Base-by-base conservation (phyloP, 768 basidiomycete genomes). In the Hygrophorus pudorinus region DNA sequence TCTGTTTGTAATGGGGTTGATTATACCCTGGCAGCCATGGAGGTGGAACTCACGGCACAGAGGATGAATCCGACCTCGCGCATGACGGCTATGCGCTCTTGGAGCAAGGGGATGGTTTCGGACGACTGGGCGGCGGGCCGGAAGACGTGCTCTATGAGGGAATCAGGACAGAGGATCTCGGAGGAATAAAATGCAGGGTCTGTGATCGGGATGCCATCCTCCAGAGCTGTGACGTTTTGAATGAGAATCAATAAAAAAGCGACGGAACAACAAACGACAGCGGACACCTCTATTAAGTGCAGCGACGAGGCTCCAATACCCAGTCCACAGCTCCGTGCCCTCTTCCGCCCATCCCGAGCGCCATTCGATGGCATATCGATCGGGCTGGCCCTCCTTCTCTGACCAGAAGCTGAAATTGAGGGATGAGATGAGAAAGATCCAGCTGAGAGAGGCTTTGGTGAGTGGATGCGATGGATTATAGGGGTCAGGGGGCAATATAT, bases 361-460 rank as follows among this genome's bases (percentile, higher is more conserved):
- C 88, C 89, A 92, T 53, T 80, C 71, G 2, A 93, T 79, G 16
- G 83, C 86, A 56, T 79, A 94, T 20, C 86, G 71, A 28, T 74
- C 78, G 3, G 65, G 51, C 4, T 51, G 60, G 0, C 77, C 75
- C 48, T 81, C 78, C 33, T 62, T 69, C 55, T 81, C 78, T 0
- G 83, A 89, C 91, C 92, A 93, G 60, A 88, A 94, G 54, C 75
- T 85, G 61, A 88, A 94, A 60, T 90, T 94, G 41, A 89, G 72
- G 12, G 81, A 74, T 2, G 84, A 90, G 33, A 93, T 80, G 48
- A 87, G 74, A 62, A 93, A 92, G 47, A 93, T 81, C 89, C 89
- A 93, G 63, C 91, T 67, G 21, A 92, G 65, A 38, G 72, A 74
- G 33, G 66, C 61, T 56, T 66, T 73, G 31, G 78, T 84, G 47